Base-by-base conservation (phyloP, 139 green algal species). In the Pleodorina starrii region DNA sequence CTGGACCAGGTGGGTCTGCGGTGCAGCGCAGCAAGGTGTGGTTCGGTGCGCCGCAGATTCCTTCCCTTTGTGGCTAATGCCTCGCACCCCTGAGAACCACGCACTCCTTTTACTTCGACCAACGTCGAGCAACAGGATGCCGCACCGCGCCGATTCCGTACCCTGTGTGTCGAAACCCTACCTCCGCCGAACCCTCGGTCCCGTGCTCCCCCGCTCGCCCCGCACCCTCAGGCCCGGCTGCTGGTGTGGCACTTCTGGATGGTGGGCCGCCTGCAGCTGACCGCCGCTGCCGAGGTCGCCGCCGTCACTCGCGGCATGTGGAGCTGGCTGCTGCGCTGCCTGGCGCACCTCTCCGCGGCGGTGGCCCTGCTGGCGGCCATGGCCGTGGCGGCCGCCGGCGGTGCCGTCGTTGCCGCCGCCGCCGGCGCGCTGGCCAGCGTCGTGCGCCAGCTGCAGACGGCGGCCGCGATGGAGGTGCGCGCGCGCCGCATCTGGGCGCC, bases 241-340 rank as follows among this genome's bases (percentile, higher is more conserved):
- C 86, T 90, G 32, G 86, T 90, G 57, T 90, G 86, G 86, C 86
- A 90, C 60, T 60, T 84, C 25, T 90, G 86, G 86, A 85, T 90
- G 63, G 75, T 90, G 46, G 59, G 57, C 7, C 59, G 51, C 1
- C 75, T 90, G 75, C 86, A 90, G 75, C 36, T 90, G 0, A 90
- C 86, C 11, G 86, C 86, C 23, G 75, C 72, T 10, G 42, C 51
- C 23, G 80, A 76, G 50, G 68, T 90, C 43, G 51, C 71, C 32
- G 40, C 66, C 23, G 86, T 90, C 35, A 90, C 80, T 25, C 75
- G 80, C 59, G 86, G 86, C 57, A 80, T 85, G 59, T 85, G 80
- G 60, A 79, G 40, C 42, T 90, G 86, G 86, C 43, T 85, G 44
- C 36, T 75, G 7, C 43, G 63, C 68, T 84, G 75, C 50, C 40